Conservation (phyloP, 192 early-diverging fungal genomes). For the Physocladia obscura region DNA sequence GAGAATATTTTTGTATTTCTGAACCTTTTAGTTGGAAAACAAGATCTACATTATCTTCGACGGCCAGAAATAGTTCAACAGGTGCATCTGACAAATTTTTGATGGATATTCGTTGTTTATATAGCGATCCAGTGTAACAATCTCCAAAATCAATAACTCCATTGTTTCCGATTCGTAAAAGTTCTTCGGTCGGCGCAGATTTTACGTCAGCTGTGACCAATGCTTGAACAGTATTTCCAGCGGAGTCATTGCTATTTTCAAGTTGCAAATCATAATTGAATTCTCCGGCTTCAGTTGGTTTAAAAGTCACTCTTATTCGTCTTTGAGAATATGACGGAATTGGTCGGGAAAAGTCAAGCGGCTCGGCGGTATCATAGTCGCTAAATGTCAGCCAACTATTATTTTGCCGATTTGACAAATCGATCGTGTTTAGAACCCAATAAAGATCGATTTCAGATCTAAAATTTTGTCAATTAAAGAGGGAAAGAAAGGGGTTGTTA, state of each 20-base stretch:
- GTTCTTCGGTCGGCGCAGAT: conserved; percentile 68
- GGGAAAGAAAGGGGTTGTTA: background rate
- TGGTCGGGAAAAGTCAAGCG: conserved; percentile 45
- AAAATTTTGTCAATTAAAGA: background rate
- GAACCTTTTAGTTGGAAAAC: conserved; percentile 51
- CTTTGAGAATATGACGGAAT: conserved; percentile 70
- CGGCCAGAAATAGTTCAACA: conserved; percentile 71
- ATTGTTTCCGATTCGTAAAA: conserved; percentile 67
- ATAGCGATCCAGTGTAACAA: conserved; percentile 87
- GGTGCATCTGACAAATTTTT: conserved; percentile 76
- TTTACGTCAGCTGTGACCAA: conserved; percentile 80
- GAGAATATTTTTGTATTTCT: conserved; percentile 6
- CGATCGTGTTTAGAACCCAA: conserved; percentile 75
- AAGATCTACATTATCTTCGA: conserved; percentile 40
- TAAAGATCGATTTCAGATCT: conserved; percentile 87
- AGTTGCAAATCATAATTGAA: conserved; percentile 85
- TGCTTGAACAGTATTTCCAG: conserved; percentile 75
- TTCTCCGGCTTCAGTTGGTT: conserved; percentile 84
- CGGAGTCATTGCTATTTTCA: conserved; percentile 84
- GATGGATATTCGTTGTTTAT: conserved; percentile 72
- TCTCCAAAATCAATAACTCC: conserved; percentile 89
- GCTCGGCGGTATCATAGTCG: conserved; percentile 71
- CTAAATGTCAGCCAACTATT: conserved; percentile 70
- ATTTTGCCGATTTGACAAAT: conserved; percentile 57
- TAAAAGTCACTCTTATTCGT: conserved; percentile 80